A percentile compares a stretch with the other conserved stretches of the same genome.
Conservation (phyloP, 2,329 filamentous ascomycete genomes). For the Huntiella bhutanensis region DNA sequence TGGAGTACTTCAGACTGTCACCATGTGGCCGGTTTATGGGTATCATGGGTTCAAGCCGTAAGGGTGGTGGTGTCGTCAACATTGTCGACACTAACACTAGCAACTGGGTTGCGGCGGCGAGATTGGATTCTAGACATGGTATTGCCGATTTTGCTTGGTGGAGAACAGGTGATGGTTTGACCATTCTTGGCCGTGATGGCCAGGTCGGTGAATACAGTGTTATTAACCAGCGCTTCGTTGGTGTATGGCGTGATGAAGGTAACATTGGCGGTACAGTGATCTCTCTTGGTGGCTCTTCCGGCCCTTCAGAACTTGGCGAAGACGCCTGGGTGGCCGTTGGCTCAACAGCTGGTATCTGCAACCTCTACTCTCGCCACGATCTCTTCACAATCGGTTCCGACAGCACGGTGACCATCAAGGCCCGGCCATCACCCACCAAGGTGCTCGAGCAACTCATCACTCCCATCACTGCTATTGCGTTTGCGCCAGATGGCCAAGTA, state of each 20-base stretch:
- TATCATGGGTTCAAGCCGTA: constrained; percentile 57
- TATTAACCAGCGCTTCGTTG: constrained; percentile 46
- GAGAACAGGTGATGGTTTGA: constrained; percentile 63
- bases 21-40: constrained; percentile 78
- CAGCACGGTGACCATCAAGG: constrained; percentile 29
- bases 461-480: constrained; percentile 57
- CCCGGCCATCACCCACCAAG: constrained; percentile 51
- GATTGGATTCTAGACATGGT: constrained; percentile 64
- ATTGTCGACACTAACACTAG: constrained; percentile 60
- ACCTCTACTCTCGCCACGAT: constrained; percentile 69
- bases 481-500: constrained; percentile 78
- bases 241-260: constrained; percentile 78
- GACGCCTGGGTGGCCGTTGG: constrained; percentile 84
- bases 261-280: constrained; percentile 71
- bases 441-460: constrained; percentile 76
- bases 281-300: constrained; percentile 52
- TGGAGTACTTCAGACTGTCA: constrained; percentile 79
- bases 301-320: constrained; percentile 44
- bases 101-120: constrained; percentile 72
- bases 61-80: constrained; percentile 78
- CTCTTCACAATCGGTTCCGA: constrained; percentile 29
- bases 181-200: constrained; percentile 67
- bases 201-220: constrained; percentile 82
- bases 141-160: constrained; percentile 91
- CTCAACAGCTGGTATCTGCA: constrained; percentile 71